Base-by-base conservation (phyloP, 176 grass and related monocot genomes). In the Phragmites australis region DNA sequence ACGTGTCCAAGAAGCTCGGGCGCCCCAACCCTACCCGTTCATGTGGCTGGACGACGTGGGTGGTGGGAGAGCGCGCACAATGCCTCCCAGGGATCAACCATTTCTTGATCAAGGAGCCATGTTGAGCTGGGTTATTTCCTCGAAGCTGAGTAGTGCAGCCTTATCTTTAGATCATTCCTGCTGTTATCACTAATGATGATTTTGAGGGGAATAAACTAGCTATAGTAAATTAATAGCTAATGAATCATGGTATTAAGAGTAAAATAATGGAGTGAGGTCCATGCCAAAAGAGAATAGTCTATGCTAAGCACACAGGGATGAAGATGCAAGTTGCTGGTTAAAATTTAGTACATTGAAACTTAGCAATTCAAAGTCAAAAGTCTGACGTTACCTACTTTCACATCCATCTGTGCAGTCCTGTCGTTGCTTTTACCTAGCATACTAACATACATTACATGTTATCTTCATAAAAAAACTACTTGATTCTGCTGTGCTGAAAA, bases 161-260 rank as follows among this genome's bases (percentile, higher is more conserved):
- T 77, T 81, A 50, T 85, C 77, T 76, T 64, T 70, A 57, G 46
- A 70, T 75, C 62, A 65, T 89, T 56, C 21, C 55, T 17, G 65
- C 71, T 76, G 55, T 65, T 89, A 70, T 55, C 63, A 45, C 34
- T 70, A 81, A 77, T 22, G 70, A 71, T 85, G 77, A 64, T 81
- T 70, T 55, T 16, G 49, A 43, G 21, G 22, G 12, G 26, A 81
- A 70, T 84, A 89, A 62, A 76, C 39, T 64, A 77, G 15, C 53
- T 32, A 7, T 65, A 72, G 2, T 1, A 47, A 68, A 75, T 54
- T 81, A 85, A 17, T 40, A 46, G 6, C 34, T 48, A 46, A 57
- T 27, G 37, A 62, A 58, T 82, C 72, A 51, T 72, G 67, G 29
- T 48, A 58, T 2, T 45, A 25, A 81, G 64, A 65, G 18, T 65